These are phyloP conservation scores for Phaffia rhodozyma DNA, from an alignment of 1,284 basidiomycete genomes.

Conservation along the genomic window DNA sequence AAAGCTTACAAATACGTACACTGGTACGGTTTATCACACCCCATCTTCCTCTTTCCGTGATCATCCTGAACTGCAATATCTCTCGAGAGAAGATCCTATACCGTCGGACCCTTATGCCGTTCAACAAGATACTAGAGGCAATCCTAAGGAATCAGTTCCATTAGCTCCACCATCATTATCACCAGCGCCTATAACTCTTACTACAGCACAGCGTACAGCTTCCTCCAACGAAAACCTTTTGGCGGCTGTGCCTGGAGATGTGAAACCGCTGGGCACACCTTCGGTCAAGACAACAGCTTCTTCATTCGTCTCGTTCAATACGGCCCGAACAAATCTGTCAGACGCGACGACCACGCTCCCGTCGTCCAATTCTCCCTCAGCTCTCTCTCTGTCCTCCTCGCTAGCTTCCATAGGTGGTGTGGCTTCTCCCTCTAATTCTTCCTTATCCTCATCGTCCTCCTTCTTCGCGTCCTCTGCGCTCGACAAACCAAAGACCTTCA, in stretches of 20 bases:
- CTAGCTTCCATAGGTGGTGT: neutral
- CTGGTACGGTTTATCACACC: neutral
- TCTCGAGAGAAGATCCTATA: no score
- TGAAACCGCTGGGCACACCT: no score
- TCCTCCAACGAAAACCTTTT: no score
- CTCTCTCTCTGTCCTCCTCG: neutral
- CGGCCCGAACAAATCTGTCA: neutral
- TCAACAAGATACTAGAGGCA: no score
- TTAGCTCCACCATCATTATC: neutral
- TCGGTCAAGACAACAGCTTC: neutral
- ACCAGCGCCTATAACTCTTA: neutral
- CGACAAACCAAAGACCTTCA: neutral
- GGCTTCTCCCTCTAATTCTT: neutral
- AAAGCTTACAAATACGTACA: neutral
- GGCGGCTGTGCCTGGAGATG: no score
- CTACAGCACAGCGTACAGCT: neutral
- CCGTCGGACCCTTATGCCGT: no score
- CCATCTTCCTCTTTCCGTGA: neutral
- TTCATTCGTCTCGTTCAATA: constrained; percentile 1
- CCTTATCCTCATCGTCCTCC: neutral
- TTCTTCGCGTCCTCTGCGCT: neutral
- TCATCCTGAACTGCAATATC: no score
- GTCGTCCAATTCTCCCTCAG: neutral
- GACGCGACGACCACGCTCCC: neutral
- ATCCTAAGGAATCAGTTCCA: no score